phyloP scores from a whole-genome alignment of 2,329 filamentous ascomycete species.

The Claviceps sp. region DNA sequence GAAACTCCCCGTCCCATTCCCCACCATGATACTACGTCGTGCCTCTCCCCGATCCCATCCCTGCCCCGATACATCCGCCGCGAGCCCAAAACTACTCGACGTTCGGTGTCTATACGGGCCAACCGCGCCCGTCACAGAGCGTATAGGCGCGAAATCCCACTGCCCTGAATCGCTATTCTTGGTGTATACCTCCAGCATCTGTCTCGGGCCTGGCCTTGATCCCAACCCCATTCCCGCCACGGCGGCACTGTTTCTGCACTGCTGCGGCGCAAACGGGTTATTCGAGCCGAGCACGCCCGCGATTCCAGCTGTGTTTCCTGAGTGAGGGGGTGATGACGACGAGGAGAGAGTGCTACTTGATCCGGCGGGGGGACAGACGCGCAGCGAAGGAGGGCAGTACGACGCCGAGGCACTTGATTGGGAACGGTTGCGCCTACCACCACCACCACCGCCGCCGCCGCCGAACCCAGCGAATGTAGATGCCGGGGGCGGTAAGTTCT shows the following conservation, averaged over 20 bases:
- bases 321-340: no score
- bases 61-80: slow-evolving; percentile 33
- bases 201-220: slow-evolving; percentile 16
- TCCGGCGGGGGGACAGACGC: slow-evolving; percentile 7
- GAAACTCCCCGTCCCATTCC: slow-evolving; percentile 38
- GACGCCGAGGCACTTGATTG: slow-evolving; percentile 17
- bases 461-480: slow-evolving; percentile 50
- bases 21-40: slow-evolving; percentile 40
- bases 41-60: slow-evolving; percentile 40
- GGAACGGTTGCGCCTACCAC: slow-evolving; percentile 17
- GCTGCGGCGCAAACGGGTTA: slow-evolving; percentile 38
- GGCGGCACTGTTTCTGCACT: background rate
- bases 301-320: no score
- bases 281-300: slow-evolving; percentile 29
- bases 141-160: slow-evolving; percentile 44
- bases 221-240: slow-evolving; percentile 19
- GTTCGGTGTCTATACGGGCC: slow-evolving; percentile 25
- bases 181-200: slow-evolving; percentile 46
- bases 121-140: slow-evolving; percentile 16
- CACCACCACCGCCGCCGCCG: slow-evolving; percentile 14
- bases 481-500: slow-evolving; percentile 55
- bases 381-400: slow-evolving; percentile 7
- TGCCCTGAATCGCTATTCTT: slow-evolving; percentile 44
- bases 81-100: slow-evolving; percentile 43
- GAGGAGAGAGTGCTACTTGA: no score